Conservation (phyloP, 1,284 basidiomycete species). For the Vanrija pseudolonga region DNA sequence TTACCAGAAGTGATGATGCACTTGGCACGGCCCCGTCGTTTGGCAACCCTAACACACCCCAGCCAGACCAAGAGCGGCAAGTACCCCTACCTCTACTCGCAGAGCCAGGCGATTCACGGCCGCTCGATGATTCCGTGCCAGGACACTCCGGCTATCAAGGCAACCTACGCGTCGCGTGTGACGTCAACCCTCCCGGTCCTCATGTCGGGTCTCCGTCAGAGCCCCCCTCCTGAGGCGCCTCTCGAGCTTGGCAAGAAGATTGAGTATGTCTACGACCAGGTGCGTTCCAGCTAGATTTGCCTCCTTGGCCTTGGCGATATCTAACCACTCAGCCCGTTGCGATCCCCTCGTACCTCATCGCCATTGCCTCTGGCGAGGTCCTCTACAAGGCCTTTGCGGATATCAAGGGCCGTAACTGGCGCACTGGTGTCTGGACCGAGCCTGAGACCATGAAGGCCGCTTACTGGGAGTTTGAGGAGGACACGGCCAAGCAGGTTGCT, state of each 20-base stretch:
- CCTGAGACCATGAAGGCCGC: conserved; percentile 73
- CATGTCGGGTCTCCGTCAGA: conserved; percentile 74
- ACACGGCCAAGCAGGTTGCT: conserved; percentile 66
- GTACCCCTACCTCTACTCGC: conserved; percentile 87
- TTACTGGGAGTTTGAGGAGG: conserved; percentile 83
- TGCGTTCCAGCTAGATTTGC: too few species aligned
- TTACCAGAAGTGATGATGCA: neutral
- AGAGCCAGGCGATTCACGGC: conserved; percentile 89
- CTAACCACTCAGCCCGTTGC: conserved; percentile 60
- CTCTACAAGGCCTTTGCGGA: conserved; percentile 65
- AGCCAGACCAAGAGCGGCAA: conserved; percentile 85
- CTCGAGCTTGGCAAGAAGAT: conserved; percentile 62
- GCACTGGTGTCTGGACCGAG: conserved; percentile 83
- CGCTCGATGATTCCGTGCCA: conserved; percentile 75
- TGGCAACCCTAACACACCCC: neutral
- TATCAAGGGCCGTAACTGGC: conserved; percentile 65
- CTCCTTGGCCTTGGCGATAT: neutral
- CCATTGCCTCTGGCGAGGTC: conserved; percentile 79
- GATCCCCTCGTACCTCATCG: conserved; percentile 82
- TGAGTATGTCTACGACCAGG: conserved; percentile 56
- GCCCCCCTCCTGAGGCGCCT: conserved; percentile 65
- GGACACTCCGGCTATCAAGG: conserved; percentile 51
- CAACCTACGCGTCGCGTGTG: conserved; percentile 72
- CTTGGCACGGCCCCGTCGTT: neutral
- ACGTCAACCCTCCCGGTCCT: conserved; percentile 73